phyloP scores from a whole-genome alignment of 257 asterid species.

The Solanum sitiens region DNA sequence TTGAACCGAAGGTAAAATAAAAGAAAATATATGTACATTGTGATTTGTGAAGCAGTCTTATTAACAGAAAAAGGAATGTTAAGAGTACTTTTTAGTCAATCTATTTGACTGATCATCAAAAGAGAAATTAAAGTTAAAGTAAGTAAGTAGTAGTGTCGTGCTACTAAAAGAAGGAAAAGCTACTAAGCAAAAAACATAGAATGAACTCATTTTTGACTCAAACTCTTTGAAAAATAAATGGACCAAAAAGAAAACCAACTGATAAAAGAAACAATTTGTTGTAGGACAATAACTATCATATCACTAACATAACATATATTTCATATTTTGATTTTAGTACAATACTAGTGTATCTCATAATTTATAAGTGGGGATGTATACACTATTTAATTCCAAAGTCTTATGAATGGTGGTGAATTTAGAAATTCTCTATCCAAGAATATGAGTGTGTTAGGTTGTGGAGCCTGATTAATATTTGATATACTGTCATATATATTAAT shows the following conservation, averaged over 20 bases:
- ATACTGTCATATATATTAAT: too few species aligned
- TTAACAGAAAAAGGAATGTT: background rate
- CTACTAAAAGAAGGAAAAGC: background rate
- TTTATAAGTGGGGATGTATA: background rate
- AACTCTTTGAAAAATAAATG: constrained; percentile 33
- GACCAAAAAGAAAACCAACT: constrained; percentile 16
- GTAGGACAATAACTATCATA: constrained; percentile 11
- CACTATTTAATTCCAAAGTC: too few species aligned
- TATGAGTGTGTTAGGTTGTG: too few species aligned
- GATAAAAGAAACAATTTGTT: constrained; percentile 19
- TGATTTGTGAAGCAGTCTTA: background rate
- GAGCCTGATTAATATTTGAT: too few species aligned
- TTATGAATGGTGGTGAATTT: too few species aligned
- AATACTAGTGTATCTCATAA: background rate
- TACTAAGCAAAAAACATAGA: constrained; percentile 22
- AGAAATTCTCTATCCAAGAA: too few species aligned
- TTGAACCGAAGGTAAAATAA: background rate
- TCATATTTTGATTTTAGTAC: background rate
- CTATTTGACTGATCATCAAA: background rate
- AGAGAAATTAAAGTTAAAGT: background rate
- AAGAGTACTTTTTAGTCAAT: background rate
- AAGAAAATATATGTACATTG: background rate
- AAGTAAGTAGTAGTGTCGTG: background rate
- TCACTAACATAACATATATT: constrained; percentile 8
- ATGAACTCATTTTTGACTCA: constrained; percentile 64